These are phyloP conservation scores for Leptographium radiaticola DNA, from an alignment of 2,329 filamentous ascomycete genomes.

Conservation along the genomic window DNA sequence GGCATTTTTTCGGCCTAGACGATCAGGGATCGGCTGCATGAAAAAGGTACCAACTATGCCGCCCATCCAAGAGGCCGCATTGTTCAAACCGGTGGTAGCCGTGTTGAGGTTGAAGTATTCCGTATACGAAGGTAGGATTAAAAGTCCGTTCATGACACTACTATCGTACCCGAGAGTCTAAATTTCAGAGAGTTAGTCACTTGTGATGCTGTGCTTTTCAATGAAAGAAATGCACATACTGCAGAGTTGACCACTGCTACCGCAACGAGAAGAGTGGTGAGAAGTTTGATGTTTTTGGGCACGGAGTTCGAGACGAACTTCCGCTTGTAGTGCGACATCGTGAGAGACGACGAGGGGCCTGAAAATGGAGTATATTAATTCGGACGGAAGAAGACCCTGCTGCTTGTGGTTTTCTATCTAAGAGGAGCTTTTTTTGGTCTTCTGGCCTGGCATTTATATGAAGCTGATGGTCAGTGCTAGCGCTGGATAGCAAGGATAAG, in stretches of 20 bases:
- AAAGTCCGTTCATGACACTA: constrained; percentile 19
- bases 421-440: neutral
- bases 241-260: neutral
- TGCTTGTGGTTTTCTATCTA: neutral
- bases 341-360: neutral
- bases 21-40: constrained; percentile 9
- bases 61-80: constrained; percentile 14
- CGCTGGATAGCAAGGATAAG: neutral
- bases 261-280: neutral
- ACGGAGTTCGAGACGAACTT: neutral
- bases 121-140: constrained; percentile 20
- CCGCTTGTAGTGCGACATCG: neutral
- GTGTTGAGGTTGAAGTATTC: constrained; percentile 19
- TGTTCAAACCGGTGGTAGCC: constrained; percentile 18
- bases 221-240: neutral
- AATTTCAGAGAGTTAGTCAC: neutral
- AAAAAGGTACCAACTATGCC: constrained; percentile 4
- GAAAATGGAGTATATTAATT: no score
- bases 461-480: neutral
- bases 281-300: neutral
- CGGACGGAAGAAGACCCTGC: neutral
- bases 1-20: constrained; percentile 12
- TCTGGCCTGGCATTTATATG: neutral
- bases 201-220: neutral
- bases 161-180: constrained; percentile 15